Evolutionary conservation across 2,329 filamentous ascomycete species (phyloP), one percentile per base, ranked within the genome.

Genomic region (Xylariaceae sp.): DNA sequence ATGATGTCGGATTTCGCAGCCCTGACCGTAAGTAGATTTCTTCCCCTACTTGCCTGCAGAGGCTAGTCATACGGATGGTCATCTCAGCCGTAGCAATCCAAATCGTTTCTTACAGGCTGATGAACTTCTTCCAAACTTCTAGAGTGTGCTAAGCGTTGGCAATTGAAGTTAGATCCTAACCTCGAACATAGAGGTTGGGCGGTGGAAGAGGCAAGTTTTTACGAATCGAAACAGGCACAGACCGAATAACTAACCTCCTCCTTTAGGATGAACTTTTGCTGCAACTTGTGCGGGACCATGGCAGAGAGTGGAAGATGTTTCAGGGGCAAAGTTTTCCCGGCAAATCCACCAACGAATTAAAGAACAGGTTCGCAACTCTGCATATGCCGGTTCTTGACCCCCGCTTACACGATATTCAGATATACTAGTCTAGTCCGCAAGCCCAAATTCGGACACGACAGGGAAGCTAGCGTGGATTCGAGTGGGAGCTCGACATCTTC

Each of bases 121-220:
- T 7, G 5, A 2, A 37, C 33, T 23, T 21, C 19, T 14, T 10
- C 16, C 3, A 19, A n/a, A 20, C 8, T 20, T n/a, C 14, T 40
- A 71, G 69, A 73, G 57, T 72, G 70, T 49, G 67, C 70, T n/a
- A 72, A 73, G 50, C 59, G 70, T 35, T 73, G 70, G 70, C 67
- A 70, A 36, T 67, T 69, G 22, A 67, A 64, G 7, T 63, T 72
- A 2, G 67, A 71, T 48, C 70, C 70, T 3, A 59, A 63, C 17
- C 55, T 73, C 40, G 60, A 55, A 56, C 62, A 44, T 48, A 52
- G 52, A 21, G 40, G 40, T 33, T 58, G 56, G 56, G 52, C 53
- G 6, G 12, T 33, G 17, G 49, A 50, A 49, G 56, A 58, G 46
- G 56, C 57, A 40, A 7, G 17, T 27, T 21, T n/a, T 4, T 6